A percentile compares a stretch with the other conserved stretches of the same genome.
Conservation (phyloP, 2,329 filamentous ascomycete genomes). For the Ceratocystis cubensis region DNA sequence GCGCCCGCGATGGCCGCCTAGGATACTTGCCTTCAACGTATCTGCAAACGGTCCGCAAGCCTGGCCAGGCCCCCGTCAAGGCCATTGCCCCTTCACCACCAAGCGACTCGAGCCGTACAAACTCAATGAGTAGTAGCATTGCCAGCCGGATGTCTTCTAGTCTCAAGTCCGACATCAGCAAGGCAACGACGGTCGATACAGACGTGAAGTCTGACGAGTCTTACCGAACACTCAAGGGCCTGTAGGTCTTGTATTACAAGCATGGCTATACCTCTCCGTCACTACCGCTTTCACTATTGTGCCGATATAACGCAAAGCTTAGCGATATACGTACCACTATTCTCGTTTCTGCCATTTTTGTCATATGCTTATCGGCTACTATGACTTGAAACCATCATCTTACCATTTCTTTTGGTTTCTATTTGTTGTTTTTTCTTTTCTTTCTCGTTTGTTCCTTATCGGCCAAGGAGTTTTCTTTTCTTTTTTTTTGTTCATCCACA, state of each 20-base stretch:
- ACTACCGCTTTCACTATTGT: neutral
- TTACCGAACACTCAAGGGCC: constrained; percentile 18
- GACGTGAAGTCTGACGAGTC: constrained; percentile 16
- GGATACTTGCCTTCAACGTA: constrained; percentile 90
- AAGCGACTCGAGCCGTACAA: constrained; percentile 37
- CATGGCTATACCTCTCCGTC: no score
- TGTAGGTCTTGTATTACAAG: constrained; percentile 4
- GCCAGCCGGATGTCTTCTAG: constrained; percentile 15
- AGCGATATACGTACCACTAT: neutral
- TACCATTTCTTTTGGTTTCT: neutral
- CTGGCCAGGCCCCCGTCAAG: constrained; percentile 33
- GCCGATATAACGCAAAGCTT: neutral
- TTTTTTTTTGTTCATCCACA: neutral
- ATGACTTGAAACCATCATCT: neutral
- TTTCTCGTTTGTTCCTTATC: neutral
- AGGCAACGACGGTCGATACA: constrained; percentile 15
- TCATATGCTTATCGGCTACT: neutral
- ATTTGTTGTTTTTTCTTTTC: neutral
- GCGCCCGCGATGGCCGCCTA: constrained; percentile 75
- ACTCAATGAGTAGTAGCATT: constrained; percentile 36
- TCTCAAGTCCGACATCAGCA: constrained; percentile 18
- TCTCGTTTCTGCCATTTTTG: neutral
- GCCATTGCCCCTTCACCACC: constrained; percentile 39
- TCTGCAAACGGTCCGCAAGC: constrained; percentile 57
- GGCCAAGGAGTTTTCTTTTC: constrained; percentile 13